A percentile compares a stretch with the other conserved stretches of the same genome.
Conservation (phyloP, 2,329 filamentous ascomycete genomes). For the Alternaria arborescens region DNA sequence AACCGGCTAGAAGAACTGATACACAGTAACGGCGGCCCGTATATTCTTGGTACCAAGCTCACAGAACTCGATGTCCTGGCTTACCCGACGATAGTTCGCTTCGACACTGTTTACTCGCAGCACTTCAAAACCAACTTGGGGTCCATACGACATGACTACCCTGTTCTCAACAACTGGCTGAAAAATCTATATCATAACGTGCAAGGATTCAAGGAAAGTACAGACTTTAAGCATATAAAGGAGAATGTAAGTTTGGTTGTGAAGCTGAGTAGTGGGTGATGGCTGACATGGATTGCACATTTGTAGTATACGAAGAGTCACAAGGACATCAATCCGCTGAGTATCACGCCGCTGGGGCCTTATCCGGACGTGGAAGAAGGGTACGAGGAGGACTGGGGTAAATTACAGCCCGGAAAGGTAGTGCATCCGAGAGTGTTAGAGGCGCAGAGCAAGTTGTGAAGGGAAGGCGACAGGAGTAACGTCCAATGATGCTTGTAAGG, state of each 20-base stretch:
- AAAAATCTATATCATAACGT: constrained; percentile 67
- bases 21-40: constrained; percentile 61
- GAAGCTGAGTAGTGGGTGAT: not conserved
- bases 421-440: constrained; percentile 52
- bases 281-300: not conserved
- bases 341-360: constrained; percentile 70
- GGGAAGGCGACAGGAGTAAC: not conserved
- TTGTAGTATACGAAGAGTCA: constrained; percentile 67
- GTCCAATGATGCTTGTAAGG: not conserved
- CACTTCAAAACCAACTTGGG: constrained; percentile 74
- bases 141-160: constrained; percentile 68
- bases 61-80: constrained; percentile 68
- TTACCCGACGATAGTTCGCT: constrained; percentile 66
- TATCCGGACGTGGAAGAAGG: constrained; percentile 66
- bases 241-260: constrained; percentile 60
- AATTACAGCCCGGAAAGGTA: constrained; percentile 59
- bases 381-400: constrained; percentile 60
- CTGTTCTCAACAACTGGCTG: constrained; percentile 68
- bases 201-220: constrained; percentile 64
- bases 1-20: constrained; percentile 65
- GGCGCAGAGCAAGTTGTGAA: constrained; percentile 38
- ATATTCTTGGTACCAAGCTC: constrained; percentile 62
- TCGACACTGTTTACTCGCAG: constrained; percentile 70
- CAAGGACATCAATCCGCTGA: constrained; percentile 65
- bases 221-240: constrained; percentile 73